A percentile compares a stretch with the other conserved stretches of the same genome.
Evolutionary conservation across 164 flowering plant species (phyloP).

Genomic region (Vitis amurensis): DNA sequence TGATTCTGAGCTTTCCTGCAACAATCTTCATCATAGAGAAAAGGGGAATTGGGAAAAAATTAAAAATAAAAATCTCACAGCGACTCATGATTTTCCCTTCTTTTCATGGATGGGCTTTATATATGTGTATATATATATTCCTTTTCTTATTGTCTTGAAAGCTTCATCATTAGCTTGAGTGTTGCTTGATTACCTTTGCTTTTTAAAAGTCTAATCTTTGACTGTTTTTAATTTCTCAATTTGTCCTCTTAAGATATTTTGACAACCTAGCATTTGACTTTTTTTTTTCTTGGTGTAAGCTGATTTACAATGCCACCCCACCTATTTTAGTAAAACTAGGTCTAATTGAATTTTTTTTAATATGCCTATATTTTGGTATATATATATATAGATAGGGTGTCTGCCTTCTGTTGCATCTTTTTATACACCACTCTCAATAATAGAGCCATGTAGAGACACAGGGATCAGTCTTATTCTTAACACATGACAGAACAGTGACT

Average conservation of each 20-base stretch:
- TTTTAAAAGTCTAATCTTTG: constrained; percentile 25
- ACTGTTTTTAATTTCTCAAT: constrained; percentile 8
- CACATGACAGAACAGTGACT: constrained; percentile 6
- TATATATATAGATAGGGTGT: constrained; percentile 4
- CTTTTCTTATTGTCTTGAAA: constrained; percentile 35
- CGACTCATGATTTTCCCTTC: constrained; percentile 36
- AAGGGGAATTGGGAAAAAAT: constrained; percentile 6
- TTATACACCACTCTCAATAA: constrained; percentile 19
- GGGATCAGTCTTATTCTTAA: constrained; percentile 3
- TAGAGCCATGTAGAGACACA: constrained; percentile 15
- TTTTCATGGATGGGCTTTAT: constrained; percentile 29
- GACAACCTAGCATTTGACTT: constrained; percentile 19
- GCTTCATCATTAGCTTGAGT: constrained; percentile 29
- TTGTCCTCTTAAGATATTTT: constrained; percentile 11
- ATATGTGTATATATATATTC: neutral
- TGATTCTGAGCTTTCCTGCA: constrained; percentile 38
- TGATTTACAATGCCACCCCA: neutral
- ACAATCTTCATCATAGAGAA: constrained; percentile 28
- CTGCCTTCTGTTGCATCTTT: constrained; percentile 17
- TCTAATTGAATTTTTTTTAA: neutral
- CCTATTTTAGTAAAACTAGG: neutral
- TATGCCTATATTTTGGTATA: neutral
- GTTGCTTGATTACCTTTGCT: constrained; percentile 24
- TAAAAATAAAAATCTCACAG: constrained; percentile 14
- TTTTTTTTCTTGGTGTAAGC: constrained; percentile 3